Evolutionary conservation across 179 eudicot species (phyloP).

Genomic region (Carnegiea gigantea): DNA sequence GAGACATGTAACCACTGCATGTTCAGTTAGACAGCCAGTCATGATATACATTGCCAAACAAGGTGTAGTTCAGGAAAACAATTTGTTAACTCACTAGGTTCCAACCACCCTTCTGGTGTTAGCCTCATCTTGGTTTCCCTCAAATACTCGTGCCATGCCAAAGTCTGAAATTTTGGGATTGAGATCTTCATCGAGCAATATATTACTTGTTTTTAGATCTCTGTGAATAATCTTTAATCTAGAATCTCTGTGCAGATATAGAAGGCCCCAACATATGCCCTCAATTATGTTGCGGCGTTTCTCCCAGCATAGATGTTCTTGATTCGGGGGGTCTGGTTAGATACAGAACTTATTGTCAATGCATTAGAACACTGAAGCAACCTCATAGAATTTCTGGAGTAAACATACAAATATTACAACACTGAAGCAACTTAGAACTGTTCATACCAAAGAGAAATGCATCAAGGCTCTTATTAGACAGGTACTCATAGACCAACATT

Average conservation of each 20-base stretch:
- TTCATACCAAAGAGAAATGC: conserved; percentile 32
- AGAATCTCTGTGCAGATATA: conserved; percentile 43
- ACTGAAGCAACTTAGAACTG: background rate
- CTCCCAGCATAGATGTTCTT: conserved; percentile 25
- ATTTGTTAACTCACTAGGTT: conserved; percentile 32
- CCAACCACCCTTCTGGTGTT: conserved; percentile 31
- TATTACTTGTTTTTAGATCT: conserved; percentile 1
- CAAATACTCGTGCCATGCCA: conserved; percentile 37
- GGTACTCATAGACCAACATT: conserved; percentile 34
- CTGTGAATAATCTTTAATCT: conserved; percentile 36
- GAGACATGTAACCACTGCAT: conserved; percentile 25
- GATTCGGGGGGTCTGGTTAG: conserved; percentile 18
- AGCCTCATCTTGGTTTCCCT: conserved; percentile 31
- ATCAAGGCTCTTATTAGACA: conserved; percentile 34
- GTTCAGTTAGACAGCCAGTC: background rate
- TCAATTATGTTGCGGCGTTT: conserved; percentile 32
- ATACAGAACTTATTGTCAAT: conserved; percentile 8
- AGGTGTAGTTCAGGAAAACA: background rate
- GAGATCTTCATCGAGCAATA: conserved; percentile 25
- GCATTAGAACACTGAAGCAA: too few species aligned
- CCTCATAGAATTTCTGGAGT: too few species aligned
- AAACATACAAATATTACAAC: background rate
- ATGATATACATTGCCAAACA: background rate
- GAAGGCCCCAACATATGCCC: conserved; percentile 38
- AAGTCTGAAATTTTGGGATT: conserved; percentile 40